A percentile compares a stretch with the other conserved stretches of the same genome.
Conservation (phyloP, 1,139 yeast species). For the Taphrina sp. region DNA sequence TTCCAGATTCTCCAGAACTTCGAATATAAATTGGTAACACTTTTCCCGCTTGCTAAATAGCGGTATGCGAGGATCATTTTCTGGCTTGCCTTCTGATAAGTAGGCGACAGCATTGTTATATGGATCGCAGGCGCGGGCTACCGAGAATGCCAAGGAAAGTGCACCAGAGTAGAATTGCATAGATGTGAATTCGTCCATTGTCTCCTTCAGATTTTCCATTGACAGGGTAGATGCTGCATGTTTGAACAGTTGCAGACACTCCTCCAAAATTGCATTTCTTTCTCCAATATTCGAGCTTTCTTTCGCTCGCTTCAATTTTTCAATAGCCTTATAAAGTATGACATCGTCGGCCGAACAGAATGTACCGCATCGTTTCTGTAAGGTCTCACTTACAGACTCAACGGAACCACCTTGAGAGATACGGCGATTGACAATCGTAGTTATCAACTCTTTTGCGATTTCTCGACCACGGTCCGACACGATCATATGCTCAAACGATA, state of each 20-base stretch:
- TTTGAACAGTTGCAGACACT: constrained; percentile 73
- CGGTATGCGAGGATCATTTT: constrained; percentile 51
- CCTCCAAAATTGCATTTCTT: constrained; percentile 69
- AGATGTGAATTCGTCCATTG: constrained; percentile 72
- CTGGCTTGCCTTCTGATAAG: constrained; percentile 53
- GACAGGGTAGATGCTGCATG: constrained; percentile 76
- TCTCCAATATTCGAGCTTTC: constrained; percentile 53
- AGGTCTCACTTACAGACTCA: constrained; percentile 79
- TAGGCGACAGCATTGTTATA: constrained; percentile 58
- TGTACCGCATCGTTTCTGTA: constrained; percentile 91
- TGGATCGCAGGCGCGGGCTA: constrained; percentile 67
- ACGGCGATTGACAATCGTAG: constrained; percentile 83
- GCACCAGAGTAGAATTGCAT: constrained; percentile 83
- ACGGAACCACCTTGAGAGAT: constrained; percentile 91
- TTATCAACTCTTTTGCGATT: constrained; percentile 77
- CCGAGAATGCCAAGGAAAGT: constrained; percentile 72
- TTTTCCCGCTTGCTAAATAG: constrained; percentile 54
- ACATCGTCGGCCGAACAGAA: constrained; percentile 95
- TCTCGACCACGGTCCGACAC: constrained; percentile 63
- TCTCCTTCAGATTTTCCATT: constrained; percentile 75
- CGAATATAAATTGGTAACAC: constrained; percentile 71
- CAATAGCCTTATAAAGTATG: constrained; percentile 88
- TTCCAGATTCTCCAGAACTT: constrained; percentile 69
- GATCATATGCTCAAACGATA: constrained; percentile 73
- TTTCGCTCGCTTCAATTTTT: constrained; percentile 82